Percentiles rank a stretch among this genome's conserved stretches.
phyloP scores from a whole-genome alignment of 441 rosid genomes.

The Manihot esculenta region DNA sequence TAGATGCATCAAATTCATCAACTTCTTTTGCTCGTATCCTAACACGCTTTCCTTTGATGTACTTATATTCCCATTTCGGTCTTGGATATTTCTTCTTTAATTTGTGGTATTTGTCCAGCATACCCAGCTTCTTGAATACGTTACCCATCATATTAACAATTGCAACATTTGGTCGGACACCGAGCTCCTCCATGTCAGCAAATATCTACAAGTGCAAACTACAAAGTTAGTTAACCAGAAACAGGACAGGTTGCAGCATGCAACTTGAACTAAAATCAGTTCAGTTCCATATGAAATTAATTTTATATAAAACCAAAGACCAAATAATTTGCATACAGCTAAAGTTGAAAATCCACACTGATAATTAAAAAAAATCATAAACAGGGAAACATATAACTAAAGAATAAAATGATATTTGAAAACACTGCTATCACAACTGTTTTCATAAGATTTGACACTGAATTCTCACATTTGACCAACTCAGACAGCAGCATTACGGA shows the following conservation, averaged over 20 bases:
- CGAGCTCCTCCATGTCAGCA: constrained; percentile 99
- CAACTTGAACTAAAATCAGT: not conserved
- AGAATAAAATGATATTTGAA: not conserved
- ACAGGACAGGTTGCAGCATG: not conserved
- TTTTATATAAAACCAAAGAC: constrained; percentile 3
- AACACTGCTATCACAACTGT: not conserved
- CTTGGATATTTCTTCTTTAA: constrained; percentile 76
- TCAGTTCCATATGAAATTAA: constrained; percentile 12
- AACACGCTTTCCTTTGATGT: constrained; percentile 85
- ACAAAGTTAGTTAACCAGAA: constrained; percentile 12
- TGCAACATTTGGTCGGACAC: constrained; percentile 60
- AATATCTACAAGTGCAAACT: constrained; percentile 48
- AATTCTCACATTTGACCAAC: not conserved
- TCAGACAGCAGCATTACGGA: not conserved
- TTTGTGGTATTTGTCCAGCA: constrained; percentile 73
- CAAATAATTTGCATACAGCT: not conserved
- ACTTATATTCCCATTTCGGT: constrained; percentile 74
- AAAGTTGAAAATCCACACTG: not conserved
- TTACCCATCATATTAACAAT: constrained; percentile 73
- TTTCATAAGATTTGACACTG: not conserved
- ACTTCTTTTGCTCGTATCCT: constrained; percentile 54
- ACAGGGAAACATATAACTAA: not conserved
- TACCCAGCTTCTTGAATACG: constrained; percentile 61
- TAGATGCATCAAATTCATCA: constrained; percentile 31
- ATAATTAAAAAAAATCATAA: no score